phyloP scores from a whole-genome alignment of 352 stramenopile species.

The Thalassiosira mediterranea region DNA sequence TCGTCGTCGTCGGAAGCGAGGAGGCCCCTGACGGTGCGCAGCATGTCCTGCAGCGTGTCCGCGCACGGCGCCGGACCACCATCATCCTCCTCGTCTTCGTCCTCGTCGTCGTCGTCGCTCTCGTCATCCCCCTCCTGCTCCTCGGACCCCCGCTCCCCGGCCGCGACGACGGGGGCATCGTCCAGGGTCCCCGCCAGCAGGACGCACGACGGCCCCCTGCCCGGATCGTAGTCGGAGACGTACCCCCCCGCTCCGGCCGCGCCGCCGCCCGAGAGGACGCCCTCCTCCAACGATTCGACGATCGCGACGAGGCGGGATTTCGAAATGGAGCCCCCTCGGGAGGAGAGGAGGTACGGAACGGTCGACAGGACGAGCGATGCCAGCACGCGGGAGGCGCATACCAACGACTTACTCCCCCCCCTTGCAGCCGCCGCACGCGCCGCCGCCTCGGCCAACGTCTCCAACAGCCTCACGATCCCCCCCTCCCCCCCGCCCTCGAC shows the following conservation, averaged over 20 bases:
- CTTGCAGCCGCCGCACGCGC: conserved; percentile 4
- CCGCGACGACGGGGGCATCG: conserved; percentile 34
- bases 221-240: conserved; percentile 54
- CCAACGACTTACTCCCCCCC: neutral
- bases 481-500: conserved; percentile 15
- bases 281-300: conserved; percentile 51
- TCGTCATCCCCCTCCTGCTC: conserved; percentile 62
- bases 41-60: conserved; percentile 79
- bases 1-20: conserved; percentile 26
- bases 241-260: conserved; percentile 17
- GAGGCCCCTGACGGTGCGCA: conserved; percentile 50
- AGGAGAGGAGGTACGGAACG: conserved; percentile 59
- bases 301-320: conserved; percentile 34
- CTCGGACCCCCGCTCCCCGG: conserved; percentile 26
- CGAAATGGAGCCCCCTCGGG: too few relatives aligned
- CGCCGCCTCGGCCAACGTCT: conserved; percentile 55
- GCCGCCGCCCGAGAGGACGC: conserved; percentile 53
- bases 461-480: conserved; percentile 53
- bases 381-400: conserved; percentile 44
- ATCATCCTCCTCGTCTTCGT: conserved; percentile 60
- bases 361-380: conserved; percentile 61
- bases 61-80: conserved; percentile 52
- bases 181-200: conserved; percentile 64
- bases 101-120: conserved; percentile 58
- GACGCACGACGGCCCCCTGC: conserved; percentile 53